Evolutionary conservation across 2,329 filamentous ascomycete species (phyloP).

Genomic region (Coleophoma cylindrospora): DNA sequence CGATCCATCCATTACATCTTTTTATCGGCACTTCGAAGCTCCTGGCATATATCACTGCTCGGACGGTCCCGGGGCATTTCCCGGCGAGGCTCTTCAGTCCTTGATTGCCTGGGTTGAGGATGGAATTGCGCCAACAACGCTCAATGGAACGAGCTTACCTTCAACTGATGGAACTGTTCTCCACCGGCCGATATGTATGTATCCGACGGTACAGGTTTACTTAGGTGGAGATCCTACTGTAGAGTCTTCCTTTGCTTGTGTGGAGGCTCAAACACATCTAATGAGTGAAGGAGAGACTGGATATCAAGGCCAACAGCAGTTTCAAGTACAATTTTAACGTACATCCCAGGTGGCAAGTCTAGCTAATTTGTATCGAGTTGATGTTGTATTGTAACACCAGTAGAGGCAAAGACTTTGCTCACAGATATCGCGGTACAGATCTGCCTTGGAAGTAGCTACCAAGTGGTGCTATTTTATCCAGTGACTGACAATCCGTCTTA

Average conservation of each 20-base stretch:
- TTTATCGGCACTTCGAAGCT: slow-evolving; percentile 26
- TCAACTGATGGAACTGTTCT: neutral
- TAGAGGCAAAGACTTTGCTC: no score
- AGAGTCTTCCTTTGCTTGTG: neutral
- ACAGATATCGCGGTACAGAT: no score
- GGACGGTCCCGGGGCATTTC: slow-evolving; percentile 19
- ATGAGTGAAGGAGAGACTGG: no score
- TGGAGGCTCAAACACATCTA: neutral
- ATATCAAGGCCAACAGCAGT: no score
- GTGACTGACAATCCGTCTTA: no score
- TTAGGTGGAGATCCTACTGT: neutral
- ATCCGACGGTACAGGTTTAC: neutral
- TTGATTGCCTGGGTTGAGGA: slow-evolving; percentile 27
- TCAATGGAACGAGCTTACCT: neutral
- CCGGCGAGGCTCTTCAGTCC: slow-evolving; percentile 15
- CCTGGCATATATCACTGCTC: slow-evolving; percentile 28
- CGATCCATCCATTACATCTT: slow-evolving; percentile 17
- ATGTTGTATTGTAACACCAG: no score
- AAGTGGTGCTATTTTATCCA: no score
- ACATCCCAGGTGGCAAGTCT: no score
- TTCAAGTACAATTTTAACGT: no score
- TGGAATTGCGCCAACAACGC: slow-evolving; percentile 6
- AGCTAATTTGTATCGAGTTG: no score
- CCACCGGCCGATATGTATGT: neutral
- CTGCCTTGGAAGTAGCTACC: no score